Percentiles rank a stretch among this genome's conserved stretches.
These are phyloP conservation scores for Salix koriyanagi DNA, from an alignment of 345 rosid species.

Conservation along the genomic window DNA sequence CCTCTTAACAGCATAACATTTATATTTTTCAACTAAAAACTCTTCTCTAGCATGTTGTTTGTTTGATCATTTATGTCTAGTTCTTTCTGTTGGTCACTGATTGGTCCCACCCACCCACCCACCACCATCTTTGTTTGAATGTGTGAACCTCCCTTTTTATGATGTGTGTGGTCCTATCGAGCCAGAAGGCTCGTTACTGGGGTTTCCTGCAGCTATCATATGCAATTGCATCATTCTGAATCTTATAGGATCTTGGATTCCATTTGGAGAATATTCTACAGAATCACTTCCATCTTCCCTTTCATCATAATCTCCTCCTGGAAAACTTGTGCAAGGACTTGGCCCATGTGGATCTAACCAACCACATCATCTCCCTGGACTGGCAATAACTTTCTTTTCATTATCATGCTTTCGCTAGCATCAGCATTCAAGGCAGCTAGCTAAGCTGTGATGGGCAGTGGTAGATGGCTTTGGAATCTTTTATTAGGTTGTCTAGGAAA, in stretches of 20 bases:
- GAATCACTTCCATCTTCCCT: not conserved
- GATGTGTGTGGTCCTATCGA: not conserved
- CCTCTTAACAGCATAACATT: too few relatives aligned
- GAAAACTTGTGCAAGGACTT: too few relatives aligned
- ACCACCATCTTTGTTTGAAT: not conserved
- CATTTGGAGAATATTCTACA: not conserved
- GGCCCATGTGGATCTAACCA: too few relatives aligned
- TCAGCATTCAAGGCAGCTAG: not conserved
- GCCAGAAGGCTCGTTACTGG: not conserved
- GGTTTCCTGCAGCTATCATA: not conserved
- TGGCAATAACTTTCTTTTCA: not conserved
- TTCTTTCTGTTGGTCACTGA: not conserved
- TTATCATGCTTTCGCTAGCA: not conserved
- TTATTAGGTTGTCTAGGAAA: not conserved
- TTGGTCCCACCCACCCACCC: not conserved
- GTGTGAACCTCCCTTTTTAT: not conserved
- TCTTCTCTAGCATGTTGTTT: not conserved
- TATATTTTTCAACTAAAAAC: not conserved
- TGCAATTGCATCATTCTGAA: not conserved
- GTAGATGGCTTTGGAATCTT: not conserved
- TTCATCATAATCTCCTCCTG: too few relatives aligned
- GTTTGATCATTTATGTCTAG: not conserved
- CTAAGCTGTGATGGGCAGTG: not conserved
- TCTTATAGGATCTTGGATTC: not conserved
- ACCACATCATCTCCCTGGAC: too few relatives aligned